Percentiles rank a stretch among this genome's conserved stretches.
Evolutionary conservation across 1,284 basidiomycete genomes (phyloP).

Genomic region (Xanthoconium separans): DNA sequence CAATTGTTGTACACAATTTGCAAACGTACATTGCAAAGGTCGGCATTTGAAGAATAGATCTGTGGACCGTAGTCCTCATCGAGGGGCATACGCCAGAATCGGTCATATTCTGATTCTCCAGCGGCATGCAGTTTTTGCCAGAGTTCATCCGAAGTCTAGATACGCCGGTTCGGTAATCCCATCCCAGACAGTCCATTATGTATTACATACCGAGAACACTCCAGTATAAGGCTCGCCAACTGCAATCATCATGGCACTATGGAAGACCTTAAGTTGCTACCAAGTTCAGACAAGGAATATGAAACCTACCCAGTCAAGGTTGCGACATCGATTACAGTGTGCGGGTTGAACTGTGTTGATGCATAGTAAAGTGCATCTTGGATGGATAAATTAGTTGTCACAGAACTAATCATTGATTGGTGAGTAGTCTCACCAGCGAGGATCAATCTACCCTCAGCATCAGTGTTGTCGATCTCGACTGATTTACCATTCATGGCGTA

Average conservation of each 20-base stretch:
- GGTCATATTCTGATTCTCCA: constrained; percentile 73
- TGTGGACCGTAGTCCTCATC: constrained; percentile 78
- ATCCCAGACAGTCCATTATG: not conserved
- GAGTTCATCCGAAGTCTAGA: constrained; percentile 66
- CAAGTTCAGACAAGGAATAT: not conserved
- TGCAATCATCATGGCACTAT: constrained; percentile 64
- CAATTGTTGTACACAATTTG: not conserved
- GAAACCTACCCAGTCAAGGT: constrained; percentile 66
- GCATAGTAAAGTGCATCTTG: constrained; percentile 85
- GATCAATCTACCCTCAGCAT: constrained; percentile 84
- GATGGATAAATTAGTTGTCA: not conserved
- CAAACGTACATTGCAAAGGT: constrained; percentile 72
- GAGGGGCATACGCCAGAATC: constrained; percentile 85
- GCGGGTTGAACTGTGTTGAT: constrained; percentile 76
- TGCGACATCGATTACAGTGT: constrained; percentile 84
- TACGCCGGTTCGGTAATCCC: not conserved
- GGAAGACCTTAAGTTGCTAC: not conserved
- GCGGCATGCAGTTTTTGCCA: constrained; percentile 75
- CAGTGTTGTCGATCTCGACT: constrained; percentile 87
- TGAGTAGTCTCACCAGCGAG: constrained; percentile 52
- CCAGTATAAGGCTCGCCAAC: constrained; percentile 77
- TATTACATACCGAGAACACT: constrained; percentile 67
- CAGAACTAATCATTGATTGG: not conserved
- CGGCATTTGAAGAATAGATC: constrained; percentile 78
- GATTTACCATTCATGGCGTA: constrained; percentile 90